Evolutionary conservation across 371 early-diverging fungal genomes (phyloP).

Genomic region (Smittium culicis): DNA sequence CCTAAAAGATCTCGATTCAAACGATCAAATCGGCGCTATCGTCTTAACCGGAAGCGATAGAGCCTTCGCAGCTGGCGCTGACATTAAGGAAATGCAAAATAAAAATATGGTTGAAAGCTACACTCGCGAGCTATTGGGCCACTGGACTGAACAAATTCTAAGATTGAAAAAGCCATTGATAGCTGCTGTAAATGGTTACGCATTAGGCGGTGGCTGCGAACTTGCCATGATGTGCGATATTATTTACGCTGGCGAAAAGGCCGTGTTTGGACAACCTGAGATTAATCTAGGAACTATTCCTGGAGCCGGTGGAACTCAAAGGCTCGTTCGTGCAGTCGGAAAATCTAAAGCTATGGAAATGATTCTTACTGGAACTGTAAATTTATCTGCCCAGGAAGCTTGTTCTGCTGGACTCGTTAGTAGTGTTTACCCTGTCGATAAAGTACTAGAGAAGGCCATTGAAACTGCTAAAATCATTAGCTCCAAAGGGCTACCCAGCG

Average conservation of each 20-base stretch:
- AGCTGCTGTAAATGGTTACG: slow-evolving; percentile 95
- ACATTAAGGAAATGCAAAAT: slow-evolving; percentile 96
- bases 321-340: slow-evolving; percentile 87
- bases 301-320: slow-evolving; percentile 80
- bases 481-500: slow-evolving; percentile 64
- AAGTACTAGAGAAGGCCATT: slow-evolving; percentile 77
- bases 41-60: slow-evolving; percentile 91
- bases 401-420: slow-evolving; percentile 75
- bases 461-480: slow-evolving; percentile 82
- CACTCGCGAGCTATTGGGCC: slow-evolving; percentile 68
- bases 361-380: slow-evolving; percentile 71
- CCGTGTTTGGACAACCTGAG: slow-evolving; percentile 95
- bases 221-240: slow-evolving; percentile 98
- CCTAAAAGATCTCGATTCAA: slow-evolving; percentile 61
- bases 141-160: slow-evolving; percentile 80
- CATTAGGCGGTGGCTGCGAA: slow-evolving; percentile 97
- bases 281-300: slow-evolving; percentile 92
- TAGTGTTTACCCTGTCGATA: slow-evolving; percentile 73
- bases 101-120: slow-evolving; percentile 73
- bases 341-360: slow-evolving; percentile 98
- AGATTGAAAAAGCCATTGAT: slow-evolving; percentile 88
- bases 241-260: slow-evolving; percentile 95
- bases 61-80: slow-evolving; percentile 97
- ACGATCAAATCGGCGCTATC: slow-evolving; percentile 70
- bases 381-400: slow-evolving; percentile 81